Conservation (phyloP, 1,139 yeast species). For the Pichia sp. region DNA sequence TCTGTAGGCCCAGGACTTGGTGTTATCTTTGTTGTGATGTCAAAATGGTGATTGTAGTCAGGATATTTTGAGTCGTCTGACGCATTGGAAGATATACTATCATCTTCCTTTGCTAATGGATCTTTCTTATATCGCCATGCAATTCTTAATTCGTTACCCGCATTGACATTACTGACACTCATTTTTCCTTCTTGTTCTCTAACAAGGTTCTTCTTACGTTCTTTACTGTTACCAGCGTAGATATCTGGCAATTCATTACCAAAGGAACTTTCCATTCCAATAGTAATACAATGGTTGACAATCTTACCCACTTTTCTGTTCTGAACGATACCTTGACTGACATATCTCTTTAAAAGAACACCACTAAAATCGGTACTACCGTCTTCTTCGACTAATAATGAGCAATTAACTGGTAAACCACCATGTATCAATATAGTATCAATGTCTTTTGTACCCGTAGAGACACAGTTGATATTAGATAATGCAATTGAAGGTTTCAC, state of each 20-base stretch:
- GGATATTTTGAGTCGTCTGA: slow-evolving; percentile 40
- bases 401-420: slow-evolving; percentile 79
- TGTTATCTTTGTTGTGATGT: slow-evolving; percentile 63
- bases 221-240: slow-evolving; percentile 68
- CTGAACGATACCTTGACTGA: slow-evolving; percentile 79
- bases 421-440: slow-evolving; percentile 77
- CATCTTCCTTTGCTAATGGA: not conserved
- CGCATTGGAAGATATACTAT: slow-evolving; percentile 7
- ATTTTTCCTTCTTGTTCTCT: slow-evolving; percentile 58
- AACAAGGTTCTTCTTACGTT: slow-evolving; percentile 60
- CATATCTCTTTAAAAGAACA: slow-evolving; percentile 67
- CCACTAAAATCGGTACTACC: slow-evolving; percentile 90
- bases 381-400: slow-evolving; percentile 73
- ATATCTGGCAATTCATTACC: slow-evolving; percentile 76
- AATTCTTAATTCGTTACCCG: slow-evolving; percentile 59
- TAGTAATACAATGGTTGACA: slow-evolving; percentile 59
- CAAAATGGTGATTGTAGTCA: slow-evolving; percentile 67
- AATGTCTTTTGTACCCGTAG: slow-evolving; percentile 75
- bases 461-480: slow-evolving; percentile 71
- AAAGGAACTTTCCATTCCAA: slow-evolving; percentile 66
- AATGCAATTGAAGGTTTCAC: slow-evolving; percentile 67
- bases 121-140: slow-evolving; percentile 79
- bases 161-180: slow-evolving; percentile 64
- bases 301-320: slow-evolving; percentile 40
- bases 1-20: slow-evolving; percentile 70